Evolutionary conservation across 805 yeast species (phyloP), one percentile per base, ranked within the genome.

Genomic region (Ogataea pignaliae): DNA sequence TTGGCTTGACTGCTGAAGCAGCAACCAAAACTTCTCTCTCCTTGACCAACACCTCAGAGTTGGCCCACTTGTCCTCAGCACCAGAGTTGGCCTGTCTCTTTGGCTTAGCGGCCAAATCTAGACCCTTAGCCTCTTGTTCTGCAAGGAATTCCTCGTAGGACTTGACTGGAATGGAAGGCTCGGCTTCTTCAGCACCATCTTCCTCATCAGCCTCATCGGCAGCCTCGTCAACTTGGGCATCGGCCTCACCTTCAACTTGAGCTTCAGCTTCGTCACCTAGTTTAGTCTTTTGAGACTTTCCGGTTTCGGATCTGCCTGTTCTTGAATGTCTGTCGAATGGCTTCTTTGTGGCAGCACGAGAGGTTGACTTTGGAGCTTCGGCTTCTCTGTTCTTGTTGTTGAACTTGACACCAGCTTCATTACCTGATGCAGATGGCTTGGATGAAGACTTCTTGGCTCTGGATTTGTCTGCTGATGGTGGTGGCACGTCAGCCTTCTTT

Each of bases 91-190:
- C 76, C 62, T 70, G 53, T 70, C 78, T 73, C 40, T 62, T 49
- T 31, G 67, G 53, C 54, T 65, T 64, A 44, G 61, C 55, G 41
- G 46, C 51, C 42, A 56, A 39, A n/a, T 47, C 31, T 13, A 38
- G 42, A 39, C 64, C 61, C 29, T 55, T 67, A 55, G 66, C 66
- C 40, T 65, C 65, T 57, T 70, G 72, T 70, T 84, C 88, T 60
- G 81, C 81, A 67, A 88, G 79, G 84, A 86, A 91, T 62, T 89
- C 95, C 60, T 83, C 88, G 62, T 87, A 81, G 47, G 97, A 84
- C 74, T 80, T 81, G 65, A 69, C 68, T 41, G 70, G 76, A n/a
- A 31, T 31, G n/a, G 32, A 13, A 10, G 36, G 18, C 18, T 41
- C 43, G 16, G 28, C 42, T 52, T 74, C 76, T 53, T 75, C 75